A percentile compares a stretch with the other conserved stretches of the same genome.
phyloP scores from a whole-genome alignment of 2,329 filamentous ascomycete genomes.

The Diplodia corticola region DNA sequence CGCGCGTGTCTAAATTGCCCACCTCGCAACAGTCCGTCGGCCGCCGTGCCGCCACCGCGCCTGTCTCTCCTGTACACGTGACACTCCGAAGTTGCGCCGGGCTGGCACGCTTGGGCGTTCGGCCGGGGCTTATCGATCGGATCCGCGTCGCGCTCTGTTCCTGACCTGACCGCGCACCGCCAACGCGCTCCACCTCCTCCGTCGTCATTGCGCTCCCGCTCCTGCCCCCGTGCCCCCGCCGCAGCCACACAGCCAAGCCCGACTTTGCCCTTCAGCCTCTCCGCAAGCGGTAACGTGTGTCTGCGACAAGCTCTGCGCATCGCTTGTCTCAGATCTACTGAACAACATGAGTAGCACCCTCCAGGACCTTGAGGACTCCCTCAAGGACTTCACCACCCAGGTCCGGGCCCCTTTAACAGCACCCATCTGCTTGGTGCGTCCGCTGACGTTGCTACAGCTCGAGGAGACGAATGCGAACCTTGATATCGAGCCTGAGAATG shows the following conservation, averaged over 20 bases:
- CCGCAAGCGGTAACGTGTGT: constrained; percentile 22
- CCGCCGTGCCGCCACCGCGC: background rate
- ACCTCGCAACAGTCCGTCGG: background rate
- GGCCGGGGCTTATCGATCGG: constrained; percentile 18
- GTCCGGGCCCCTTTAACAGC: background rate
- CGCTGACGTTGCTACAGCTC: constrained; percentile 54
- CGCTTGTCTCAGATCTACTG: constrained; percentile 12
- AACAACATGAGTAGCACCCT: constrained; percentile 24
- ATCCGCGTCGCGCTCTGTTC: constrained; percentile 20
- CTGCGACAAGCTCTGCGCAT: constrained; percentile 13
- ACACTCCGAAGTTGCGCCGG: background rate
- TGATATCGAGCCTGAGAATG: constrained; percentile 76
- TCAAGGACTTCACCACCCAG: constrained; percentile 21
- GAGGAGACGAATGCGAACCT: constrained; percentile 75
- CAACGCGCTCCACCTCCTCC: constrained; percentile 11
- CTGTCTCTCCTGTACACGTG: background rate
- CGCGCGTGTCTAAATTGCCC: background rate
- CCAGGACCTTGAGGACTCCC: constrained; percentile 15
- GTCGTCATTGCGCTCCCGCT: background rate
- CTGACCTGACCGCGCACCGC: constrained; percentile 12
- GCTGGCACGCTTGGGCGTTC: background rate
- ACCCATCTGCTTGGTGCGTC: background rate
- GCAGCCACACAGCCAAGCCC: constrained; percentile 18
- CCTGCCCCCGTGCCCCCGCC: background rate
- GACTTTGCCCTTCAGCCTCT: background rate